A percentile compares a stretch with the other conserved stretches of the same genome.
Evolutionary conservation across 768 basidiomycete species (phyloP).

Genomic region (Auricularia auricula-judae): DNA sequence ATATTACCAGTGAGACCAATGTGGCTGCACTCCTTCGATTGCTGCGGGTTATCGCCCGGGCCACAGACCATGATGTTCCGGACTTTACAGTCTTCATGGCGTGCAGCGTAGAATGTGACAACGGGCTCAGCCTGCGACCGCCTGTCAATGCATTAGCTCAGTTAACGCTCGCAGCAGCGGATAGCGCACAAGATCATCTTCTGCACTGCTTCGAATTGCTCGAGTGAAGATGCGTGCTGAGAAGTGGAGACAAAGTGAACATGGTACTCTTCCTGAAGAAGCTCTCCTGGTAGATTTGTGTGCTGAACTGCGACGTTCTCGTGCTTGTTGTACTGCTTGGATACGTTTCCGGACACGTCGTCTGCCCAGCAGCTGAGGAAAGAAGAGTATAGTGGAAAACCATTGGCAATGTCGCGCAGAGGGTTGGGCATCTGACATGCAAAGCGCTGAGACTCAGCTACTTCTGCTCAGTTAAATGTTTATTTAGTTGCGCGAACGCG

Average conservation of each 20-base stretch:
- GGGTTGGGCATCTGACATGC: slow-evolving; percentile 6
- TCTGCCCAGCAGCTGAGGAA: slow-evolving; percentile 3
- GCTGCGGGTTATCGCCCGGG: slow-evolving; percentile 14
- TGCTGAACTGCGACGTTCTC: background rate
- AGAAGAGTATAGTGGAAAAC: background rate
- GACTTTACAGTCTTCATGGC: background rate
- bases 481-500: too few species aligned
- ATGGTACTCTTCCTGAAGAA: slow-evolving; percentile 3
- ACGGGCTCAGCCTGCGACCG: slow-evolving; percentile 6
- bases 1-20: slow-evolving; percentile 10
- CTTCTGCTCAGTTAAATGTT: too few species aligned
- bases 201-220: slow-evolving; percentile 27
- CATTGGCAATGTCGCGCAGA: slow-evolving; percentile 2
- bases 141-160: slow-evolving; percentile 1
- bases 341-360: slow-evolving; percentile 8
- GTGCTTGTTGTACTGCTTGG: slow-evolving; percentile 1
- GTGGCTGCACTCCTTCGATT: slow-evolving; percentile 11
- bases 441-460: background rate
- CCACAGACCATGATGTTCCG: slow-evolving; percentile 1
- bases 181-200: slow-evolving; percentile 11
- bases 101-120: slow-evolving; percentile 4
- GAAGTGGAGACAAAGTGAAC: slow-evolving; percentile 19
- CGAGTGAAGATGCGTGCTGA: slow-evolving; percentile 22
- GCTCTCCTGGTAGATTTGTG: slow-evolving; percentile 1
- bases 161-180: background rate